These are phyloP conservation scores for Globisporangium mamillatum DNA, from an alignment of 352 stramenopile species.

Conservation along the genomic window DNA sequence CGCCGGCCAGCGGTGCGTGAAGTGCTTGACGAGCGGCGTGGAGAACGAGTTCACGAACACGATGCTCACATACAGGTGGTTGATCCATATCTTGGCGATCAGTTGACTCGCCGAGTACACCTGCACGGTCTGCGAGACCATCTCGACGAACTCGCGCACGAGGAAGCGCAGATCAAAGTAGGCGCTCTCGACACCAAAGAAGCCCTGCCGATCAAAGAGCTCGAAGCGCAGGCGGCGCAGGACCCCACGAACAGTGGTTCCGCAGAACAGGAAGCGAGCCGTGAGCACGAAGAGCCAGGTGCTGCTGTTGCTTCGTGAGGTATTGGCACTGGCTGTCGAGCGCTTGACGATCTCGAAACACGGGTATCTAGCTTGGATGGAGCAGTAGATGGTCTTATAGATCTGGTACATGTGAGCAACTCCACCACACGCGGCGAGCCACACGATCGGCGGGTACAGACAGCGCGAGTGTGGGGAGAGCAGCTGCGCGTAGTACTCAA, in stretches of 20 bases:
- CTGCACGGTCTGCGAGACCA: conserved; percentile 24
- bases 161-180: conserved; percentile 24
- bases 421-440: not conserved
- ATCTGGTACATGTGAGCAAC: conserved; percentile 12
- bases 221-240: not conserved
- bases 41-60: conserved; percentile 26
- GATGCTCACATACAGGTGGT: conserved; percentile 20
- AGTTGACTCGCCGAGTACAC: conserved; percentile 18
- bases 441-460: conserved; percentile 1
- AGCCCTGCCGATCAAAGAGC: conserved; percentile 1
- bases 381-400: conserved; percentile 3
- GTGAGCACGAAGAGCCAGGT: not conserved
- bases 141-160: conserved; percentile 20
- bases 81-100: conserved; percentile 21
- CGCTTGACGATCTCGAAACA: not conserved
- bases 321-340: not conserved
- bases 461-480: not conserved
- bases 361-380: not conserved
- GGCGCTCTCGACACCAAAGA: conserved; percentile 15
- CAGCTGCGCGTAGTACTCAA: conserved; percentile 22
- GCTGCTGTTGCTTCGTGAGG: not conserved
- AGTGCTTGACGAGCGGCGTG: conserved; percentile 20
- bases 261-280: not conserved
- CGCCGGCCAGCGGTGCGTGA: conserved; percentile 17
- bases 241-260: not conserved